Evolutionary conservation across 2,329 filamentous ascomycete species (phyloP), one percentile per base, ranked within the genome.

Genomic region (Diaporthe vaccinii): DNA sequence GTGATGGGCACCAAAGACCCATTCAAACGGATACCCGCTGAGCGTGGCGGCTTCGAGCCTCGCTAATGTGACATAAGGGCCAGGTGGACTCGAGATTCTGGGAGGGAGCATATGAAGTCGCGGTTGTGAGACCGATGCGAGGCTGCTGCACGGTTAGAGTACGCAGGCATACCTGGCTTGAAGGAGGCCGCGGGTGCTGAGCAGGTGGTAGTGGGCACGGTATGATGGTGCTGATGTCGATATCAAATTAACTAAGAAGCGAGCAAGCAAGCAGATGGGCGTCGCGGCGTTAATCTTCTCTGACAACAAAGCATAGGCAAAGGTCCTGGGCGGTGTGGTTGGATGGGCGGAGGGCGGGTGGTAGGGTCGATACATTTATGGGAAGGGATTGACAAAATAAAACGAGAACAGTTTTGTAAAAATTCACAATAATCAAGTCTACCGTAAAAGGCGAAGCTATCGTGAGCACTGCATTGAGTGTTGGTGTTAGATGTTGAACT

Each of bases 241-340:
- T 72, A 75, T 74, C 67, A 62, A 57, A 49, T 59, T 75, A 44
- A 68, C 46, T 71, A 53, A 72, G 51, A 53, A 70, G 65, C 65
- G 49, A 69, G 65, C 65, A 55, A 65, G 65, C 61, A 71, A 67
- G 41, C 65, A 51, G 55, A 74, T 22, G 73, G 75, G 75, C 75
- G 75, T 76, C 75, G 69, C 55, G 75, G 75, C 75, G 75, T 76
- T 76, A 49, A 34, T 44, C 53, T 36, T 53, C 36, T 55, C 51
- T 65, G 36, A 61, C 44, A 62, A 44, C 61, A 55, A 74, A 72
- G 75, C 72, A 76, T 74, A 68, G 49, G 58, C 58, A 55, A 44
- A 65, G 49, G 65, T 55, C 46, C 46, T 65, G 34, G 58, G 70
- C 44, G 58, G n/a, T 28, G 57, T 28, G 69, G 41, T 53, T 17